Percentiles rank a stretch among this genome's conserved stretches.
Evolutionary conservation across 78 protist species (phyloP).

Genomic region (Polysphondylium violaceum): DNA sequence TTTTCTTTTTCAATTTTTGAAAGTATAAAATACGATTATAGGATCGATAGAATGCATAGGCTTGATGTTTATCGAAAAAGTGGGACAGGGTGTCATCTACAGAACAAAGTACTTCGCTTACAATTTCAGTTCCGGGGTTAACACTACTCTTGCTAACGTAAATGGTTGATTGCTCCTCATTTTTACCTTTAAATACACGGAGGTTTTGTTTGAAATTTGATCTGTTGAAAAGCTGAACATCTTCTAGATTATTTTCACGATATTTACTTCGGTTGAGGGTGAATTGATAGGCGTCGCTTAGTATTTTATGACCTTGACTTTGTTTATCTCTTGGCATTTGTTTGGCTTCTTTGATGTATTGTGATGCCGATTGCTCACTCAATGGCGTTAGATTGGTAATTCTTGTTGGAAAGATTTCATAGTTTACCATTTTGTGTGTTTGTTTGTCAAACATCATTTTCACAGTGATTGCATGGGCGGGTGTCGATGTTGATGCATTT

Average conservation of each 20-base stretch:
- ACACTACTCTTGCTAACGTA: neutral
- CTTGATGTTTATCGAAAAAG: neutral
- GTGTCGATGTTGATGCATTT: neutral
- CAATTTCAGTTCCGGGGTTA: neutral
- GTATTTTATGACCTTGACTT: neutral
- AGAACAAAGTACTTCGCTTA: conserved; percentile 4
- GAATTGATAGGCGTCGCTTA: neutral
- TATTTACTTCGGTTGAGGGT: neutral
- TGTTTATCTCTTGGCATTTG: neutral
- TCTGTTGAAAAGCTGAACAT: neutral
- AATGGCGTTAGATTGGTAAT: neutral
- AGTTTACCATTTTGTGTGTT: neutral
- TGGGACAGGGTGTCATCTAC: conserved; percentile 6
- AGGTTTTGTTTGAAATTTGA: neutral
- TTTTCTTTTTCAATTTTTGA: neutral
- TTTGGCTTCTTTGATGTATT: neutral
- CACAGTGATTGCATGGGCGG: neutral
- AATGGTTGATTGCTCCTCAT: neutral
- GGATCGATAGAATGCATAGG: neutral
- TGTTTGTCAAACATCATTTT: conserved; percentile 5
- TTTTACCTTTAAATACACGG: neutral
- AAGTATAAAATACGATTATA: neutral
- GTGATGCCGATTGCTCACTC: neutral
- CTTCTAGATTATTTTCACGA: neutral
- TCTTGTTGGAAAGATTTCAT: conserved; percentile 20